A percentile compares a stretch with the other conserved stretches of the same genome.
Evolutionary conservation across 2,329 filamentous ascomycete genomes (phyloP).

Genomic region (Aspergillus pseudonomiae): DNA sequence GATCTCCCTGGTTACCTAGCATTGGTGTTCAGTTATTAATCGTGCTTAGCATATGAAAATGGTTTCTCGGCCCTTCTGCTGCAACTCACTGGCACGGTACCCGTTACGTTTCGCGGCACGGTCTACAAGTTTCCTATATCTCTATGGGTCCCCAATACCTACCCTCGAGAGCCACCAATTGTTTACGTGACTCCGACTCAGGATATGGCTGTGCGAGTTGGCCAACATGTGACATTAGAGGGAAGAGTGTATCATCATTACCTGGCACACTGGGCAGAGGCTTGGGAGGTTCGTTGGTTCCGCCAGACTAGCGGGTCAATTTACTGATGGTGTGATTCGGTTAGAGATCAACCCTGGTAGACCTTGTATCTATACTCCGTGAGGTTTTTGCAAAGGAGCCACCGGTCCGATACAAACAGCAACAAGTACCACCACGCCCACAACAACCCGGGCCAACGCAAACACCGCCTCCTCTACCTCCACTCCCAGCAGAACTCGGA

Average conservation of each 20-base stretch:
- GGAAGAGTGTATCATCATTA: slow-evolving; percentile 96
- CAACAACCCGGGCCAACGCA: slow-evolving; percentile 35
- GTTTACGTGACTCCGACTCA: slow-evolving; percentile 86
- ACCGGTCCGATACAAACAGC: slow-evolving; percentile 76
- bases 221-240: slow-evolving; percentile 92
- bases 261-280: slow-evolving; percentile 82
- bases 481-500: slow-evolving; percentile 67
- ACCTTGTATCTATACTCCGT: slow-evolving; percentile 79
- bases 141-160: slow-evolving; percentile 90
- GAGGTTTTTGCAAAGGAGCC: slow-evolving; percentile 94
- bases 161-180: slow-evolving; percentile 82
- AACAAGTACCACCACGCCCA: slow-evolving; percentile 36
- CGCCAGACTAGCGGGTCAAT: no score
- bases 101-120: slow-evolving; percentile 85
- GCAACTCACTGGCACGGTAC: slow-evolving; percentile 82
- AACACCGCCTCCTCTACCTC: slow-evolving; percentile 70
- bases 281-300: slow-evolving; percentile 75
- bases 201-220: slow-evolving; percentile 85
- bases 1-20: not conserved
- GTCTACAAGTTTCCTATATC: slow-evolving; percentile 90
- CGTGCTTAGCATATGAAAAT: slow-evolving; percentile 75
- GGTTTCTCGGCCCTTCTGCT: slow-evolving; percentile 84
- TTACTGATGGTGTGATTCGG: slow-evolving; percentile 1
- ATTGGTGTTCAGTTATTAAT: not conserved
- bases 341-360: slow-evolving; percentile 78